Evolutionary conservation across 495 filamentous ascomycete species (phyloP), one percentile per base, ranked within the genome.

Genomic region (Penicillium silybi): DNA sequence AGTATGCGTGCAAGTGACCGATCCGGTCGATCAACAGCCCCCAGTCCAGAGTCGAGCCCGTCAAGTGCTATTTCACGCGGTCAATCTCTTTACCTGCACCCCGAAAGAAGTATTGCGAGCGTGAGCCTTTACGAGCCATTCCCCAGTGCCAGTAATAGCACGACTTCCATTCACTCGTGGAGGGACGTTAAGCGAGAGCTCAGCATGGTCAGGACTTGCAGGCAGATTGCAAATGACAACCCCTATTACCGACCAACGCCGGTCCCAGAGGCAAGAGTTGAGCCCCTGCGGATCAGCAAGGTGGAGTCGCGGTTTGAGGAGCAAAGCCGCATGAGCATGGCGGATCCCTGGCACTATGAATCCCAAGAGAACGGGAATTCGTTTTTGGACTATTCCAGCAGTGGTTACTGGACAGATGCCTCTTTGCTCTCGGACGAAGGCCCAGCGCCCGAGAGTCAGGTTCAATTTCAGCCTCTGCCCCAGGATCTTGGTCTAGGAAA

Each of bases 371-470:
- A 15, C 29, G 29, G 13, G 16, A 20, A 18, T 23, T 38, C 53
- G 2, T 16, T 32, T 4, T 59, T 46, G 3, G 15, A 46, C 3
- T 46, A 34, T 44, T 50, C 52, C 29, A 44, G 18, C 35, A 44
- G 49, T 22, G 57, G 46, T 19, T 39, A 39, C 5, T 59, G 53
- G 56, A 46, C 35, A 11, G 60, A 63, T 50, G 53, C 37, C n/a
- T 18, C 37, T 5, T 39, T 40, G 3, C 32, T 35, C 6, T 47
- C 39, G 8, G 46, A 34, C 2, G n/a, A 11, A 18, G 29, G 29
- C 17, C 25, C 23, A 8, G 43, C 22, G 5, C 11, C 16, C 9
- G 7, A 37, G 6, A 10, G n/a, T 5, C 18, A 35, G 17, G n/a
- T 11, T 13, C 29, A 10, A 10, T 10, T 10, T 3, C 9, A 32